Evolutionary conservation across 2,329 filamentous ascomycete species (phyloP), one percentile per base, ranked within the genome.

Genomic region (Beauveria medogensis): DNA sequence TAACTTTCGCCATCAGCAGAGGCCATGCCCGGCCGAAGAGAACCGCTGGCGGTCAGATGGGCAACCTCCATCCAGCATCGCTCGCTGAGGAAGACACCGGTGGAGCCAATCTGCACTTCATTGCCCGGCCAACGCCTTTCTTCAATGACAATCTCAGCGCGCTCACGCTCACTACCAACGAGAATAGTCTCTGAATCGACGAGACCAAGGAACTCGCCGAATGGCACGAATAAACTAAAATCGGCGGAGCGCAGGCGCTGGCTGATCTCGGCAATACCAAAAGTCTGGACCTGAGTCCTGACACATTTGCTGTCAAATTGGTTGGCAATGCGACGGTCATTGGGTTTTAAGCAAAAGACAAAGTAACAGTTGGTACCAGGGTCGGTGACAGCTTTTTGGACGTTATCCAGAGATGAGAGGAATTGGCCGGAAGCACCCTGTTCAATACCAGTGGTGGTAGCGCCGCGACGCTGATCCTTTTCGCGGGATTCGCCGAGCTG

Each of bases 221-320:
- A 99, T 0, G 94, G 94, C 65, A 99, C 77, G 78, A 99, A 99
- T 41, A 97, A 78, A 70, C 90, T 96, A 77, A 97, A 97, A 73
- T 99, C 94, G 0, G 93, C 93, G 60, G 93, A 93, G 55, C 92
- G 86, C 44, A 99, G 81, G 22, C 94, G 84, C 71, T 97, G 92
- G 71, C 92, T 96, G 73, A 99, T 97, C 71, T 99, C 94, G 1
- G 92, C 92, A 69, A 99, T 96, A 37, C 94, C 94, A 67, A 97
- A 91, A 0, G 92, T 96, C 71, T 97, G 93, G 1, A 99, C 84
- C 71, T 99, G 94, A 12, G 90, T 90, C 4, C 94, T 87, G 24
- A 99, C 94, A 71, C 94, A 99, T 74, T 97, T 97, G 82, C 92
- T 97, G 74, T 99, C 94, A 68, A 97, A 99, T 70, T 99, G 94